Base-by-base conservation (phyloP, 805 yeast species). In the Teunomyces stri region DNA sequence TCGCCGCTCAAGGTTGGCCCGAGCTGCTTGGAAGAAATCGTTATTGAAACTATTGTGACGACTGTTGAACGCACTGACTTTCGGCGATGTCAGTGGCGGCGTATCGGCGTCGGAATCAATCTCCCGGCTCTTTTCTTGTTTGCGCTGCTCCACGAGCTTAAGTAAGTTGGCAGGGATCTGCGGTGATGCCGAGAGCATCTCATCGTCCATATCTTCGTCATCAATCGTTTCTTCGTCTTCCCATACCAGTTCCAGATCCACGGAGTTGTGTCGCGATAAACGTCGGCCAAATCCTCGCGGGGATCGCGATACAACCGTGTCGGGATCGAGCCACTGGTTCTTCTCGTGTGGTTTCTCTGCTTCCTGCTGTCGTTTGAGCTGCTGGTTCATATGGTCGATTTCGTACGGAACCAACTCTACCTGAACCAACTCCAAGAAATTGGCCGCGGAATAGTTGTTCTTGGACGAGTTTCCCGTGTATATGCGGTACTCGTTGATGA, bases 401-500 rank as follows among this genome's bases (percentile, higher is more conserved):
- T 74, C 75, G 49, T 58, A 58, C 2, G 83, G 74, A 0, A 75
- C 59, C 49, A 81, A 64, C 48, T 78, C 81, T 4, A 84, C 61
- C 44, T 82, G 80, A 3, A 89, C 72, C 49, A 90, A 64, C 59
- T 92, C 98, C 40, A 92, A 66, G 55, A 87, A 89, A 3, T 84
- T 84, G 60, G 91, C 97, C 16, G 89, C 88, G 53, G 78, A 80
- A 61, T 89, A 90, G 57, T 84, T 89, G 40, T 85, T 75, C 54
- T 85, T 82, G 53, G 80, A 81, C 27, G 89, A 87, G 16, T 88
- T 75, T 1, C 75, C 75, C 6, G 69, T 63, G 64, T 82, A 87
- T 6, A 87, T 74, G 45, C 96, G 72, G 65, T 89, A 94, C 63
- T 92, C 98, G 56, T 85, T 85, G 18, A 90, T 78, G 4, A 92